phyloP scores from a whole-genome alignment of 1,139 yeast species.

The Nakaseomyces nivariensis region DNA sequence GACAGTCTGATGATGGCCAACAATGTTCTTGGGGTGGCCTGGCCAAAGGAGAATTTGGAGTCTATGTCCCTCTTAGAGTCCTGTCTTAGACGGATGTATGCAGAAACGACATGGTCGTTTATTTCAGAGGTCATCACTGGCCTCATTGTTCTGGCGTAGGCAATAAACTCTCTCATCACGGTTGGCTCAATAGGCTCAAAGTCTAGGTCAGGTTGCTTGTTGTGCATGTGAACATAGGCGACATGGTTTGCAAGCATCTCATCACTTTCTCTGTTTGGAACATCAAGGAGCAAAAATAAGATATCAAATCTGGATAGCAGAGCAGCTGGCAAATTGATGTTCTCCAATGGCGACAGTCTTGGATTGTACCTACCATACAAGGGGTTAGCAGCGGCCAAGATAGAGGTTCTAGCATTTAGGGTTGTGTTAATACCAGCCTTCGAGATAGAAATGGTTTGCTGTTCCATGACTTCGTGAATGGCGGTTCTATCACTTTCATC shows the following conservation, averaged over 20 bases:
- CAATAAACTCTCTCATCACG: slow-evolving; percentile 79
- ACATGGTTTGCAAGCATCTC: slow-evolving; percentile 87
- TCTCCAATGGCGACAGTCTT: slow-evolving; percentile 81
- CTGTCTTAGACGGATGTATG: slow-evolving; percentile 86
- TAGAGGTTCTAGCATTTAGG: slow-evolving; percentile 89
- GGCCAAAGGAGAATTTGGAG: slow-evolving; percentile 71
- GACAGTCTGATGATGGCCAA: slow-evolving; percentile 86
- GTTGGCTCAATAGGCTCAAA: slow-evolving; percentile 70
- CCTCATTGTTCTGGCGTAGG: slow-evolving; percentile 74
- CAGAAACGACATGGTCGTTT: slow-evolving; percentile 77
- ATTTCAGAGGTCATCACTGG: slow-evolving; percentile 84
- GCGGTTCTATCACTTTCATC: slow-evolving; percentile 96
- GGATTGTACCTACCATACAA: slow-evolving; percentile 92
- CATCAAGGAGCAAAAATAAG: slow-evolving; percentile 75
- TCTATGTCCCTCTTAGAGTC: slow-evolving; percentile 73
- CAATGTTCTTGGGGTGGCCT: slow-evolving; percentile 90
- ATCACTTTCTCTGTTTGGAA: slow-evolving; percentile 71
- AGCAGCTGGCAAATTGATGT: slow-evolving; percentile 95
- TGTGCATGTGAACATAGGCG: slow-evolving; percentile 90
- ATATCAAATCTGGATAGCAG: slow-evolving; percentile 90
- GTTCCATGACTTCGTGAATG: slow-evolving; percentile 99
- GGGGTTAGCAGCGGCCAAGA: slow-evolving; percentile 97
- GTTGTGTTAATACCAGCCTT: slow-evolving; percentile 98
- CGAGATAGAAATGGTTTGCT: slow-evolving; percentile 93
- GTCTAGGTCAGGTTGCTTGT: slow-evolving; percentile 69